Evolutionary conservation across 2,329 filamentous ascomycete genomes (phyloP).

Genomic region (Penicillium sp.): DNA sequence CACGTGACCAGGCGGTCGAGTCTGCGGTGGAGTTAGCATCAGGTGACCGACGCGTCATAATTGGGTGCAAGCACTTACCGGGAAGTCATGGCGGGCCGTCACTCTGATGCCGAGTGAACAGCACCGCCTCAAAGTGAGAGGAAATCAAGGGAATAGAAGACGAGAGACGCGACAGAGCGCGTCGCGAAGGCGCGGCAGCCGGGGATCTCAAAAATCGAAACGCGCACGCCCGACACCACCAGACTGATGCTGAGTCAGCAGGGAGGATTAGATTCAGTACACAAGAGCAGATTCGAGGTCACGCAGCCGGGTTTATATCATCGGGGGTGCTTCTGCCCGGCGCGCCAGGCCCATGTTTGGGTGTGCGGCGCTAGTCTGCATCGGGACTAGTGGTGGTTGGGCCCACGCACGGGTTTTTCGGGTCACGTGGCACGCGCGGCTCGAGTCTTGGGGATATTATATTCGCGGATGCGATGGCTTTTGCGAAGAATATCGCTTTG

Average conservation of each 20-base stretch:
- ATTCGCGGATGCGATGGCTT: no score
- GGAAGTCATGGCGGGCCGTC: constrained; percentile 41
- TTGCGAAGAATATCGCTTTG: no score
- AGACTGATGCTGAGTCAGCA: constrained; percentile 23
- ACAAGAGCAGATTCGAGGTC: constrained; percentile 40
- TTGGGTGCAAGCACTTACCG: constrained; percentile 36
- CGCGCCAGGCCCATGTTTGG: constrained; percentile 44
- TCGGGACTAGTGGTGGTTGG: constrained; percentile 32
- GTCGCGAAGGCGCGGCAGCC: constrained; percentile 11
- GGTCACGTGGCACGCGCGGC: constrained; percentile 21
- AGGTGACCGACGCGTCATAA: constrained; percentile 24
- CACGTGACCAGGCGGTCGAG: constrained; percentile 84
- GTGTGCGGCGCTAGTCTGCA: constrained; percentile 30
- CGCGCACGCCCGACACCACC: constrained; percentile 20
- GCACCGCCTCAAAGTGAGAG: constrained; percentile 15
- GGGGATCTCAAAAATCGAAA: constrained; percentile 15
- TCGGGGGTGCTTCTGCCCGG: constrained; percentile 40
- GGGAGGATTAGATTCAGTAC: constrained; percentile 27
- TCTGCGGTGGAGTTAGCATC: constrained; percentile 51
- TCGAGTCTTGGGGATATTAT: neutral
- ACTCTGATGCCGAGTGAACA: constrained; percentile 25
- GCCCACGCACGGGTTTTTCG: constrained; percentile 26
- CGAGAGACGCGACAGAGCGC: constrained; percentile 14
- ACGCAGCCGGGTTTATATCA: constrained; percentile 49
- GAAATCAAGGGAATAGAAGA: constrained; percentile 7